These are phyloP conservation scores for Dendrobium huoshanense DNA, from an alignment of 106 monocot genomes.

Conservation along the genomic window DNA sequence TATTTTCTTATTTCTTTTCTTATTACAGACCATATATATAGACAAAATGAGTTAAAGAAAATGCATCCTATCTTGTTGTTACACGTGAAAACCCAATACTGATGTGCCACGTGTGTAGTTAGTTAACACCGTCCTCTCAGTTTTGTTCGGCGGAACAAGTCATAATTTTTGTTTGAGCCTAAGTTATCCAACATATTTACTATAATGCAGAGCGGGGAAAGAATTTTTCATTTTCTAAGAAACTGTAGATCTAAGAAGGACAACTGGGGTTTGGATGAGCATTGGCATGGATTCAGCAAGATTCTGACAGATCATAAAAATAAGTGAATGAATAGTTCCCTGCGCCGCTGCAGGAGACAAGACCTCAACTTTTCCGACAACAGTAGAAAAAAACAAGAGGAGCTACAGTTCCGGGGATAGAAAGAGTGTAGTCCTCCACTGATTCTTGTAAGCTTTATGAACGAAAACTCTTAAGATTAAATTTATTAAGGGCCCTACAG, in stretches of 20 bases:
- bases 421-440: neutral
- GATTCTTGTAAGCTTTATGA: neutral
- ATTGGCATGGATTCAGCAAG: neutral
- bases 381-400: neutral
- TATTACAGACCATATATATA: too few relatives aligned
- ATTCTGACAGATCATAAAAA: neutral
- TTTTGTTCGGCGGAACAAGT: too few relatives aligned
- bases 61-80: too few relatives aligned
- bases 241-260: neutral
- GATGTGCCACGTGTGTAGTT: too few relatives aligned
- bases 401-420: neutral
- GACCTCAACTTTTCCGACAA: conserved; percentile 2
- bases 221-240: neutral
- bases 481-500: neutral
- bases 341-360: conserved; percentile 2
- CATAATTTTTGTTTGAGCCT: too few relatives aligned
- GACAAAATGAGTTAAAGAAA: too few relatives aligned
- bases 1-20: too few relatives aligned
- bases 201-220: neutral
- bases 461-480: neutral
- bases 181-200: too few relatives aligned
- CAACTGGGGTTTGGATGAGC: too few relatives aligned
- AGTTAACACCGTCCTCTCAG: too few relatives aligned
- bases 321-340: neutral
- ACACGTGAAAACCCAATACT: too few relatives aligned